These are phyloP conservation scores for Aspergillus haitiensis DNA, from an alignment of 495 filamentous ascomycete genomes.

Conservation along the genomic window DNA sequence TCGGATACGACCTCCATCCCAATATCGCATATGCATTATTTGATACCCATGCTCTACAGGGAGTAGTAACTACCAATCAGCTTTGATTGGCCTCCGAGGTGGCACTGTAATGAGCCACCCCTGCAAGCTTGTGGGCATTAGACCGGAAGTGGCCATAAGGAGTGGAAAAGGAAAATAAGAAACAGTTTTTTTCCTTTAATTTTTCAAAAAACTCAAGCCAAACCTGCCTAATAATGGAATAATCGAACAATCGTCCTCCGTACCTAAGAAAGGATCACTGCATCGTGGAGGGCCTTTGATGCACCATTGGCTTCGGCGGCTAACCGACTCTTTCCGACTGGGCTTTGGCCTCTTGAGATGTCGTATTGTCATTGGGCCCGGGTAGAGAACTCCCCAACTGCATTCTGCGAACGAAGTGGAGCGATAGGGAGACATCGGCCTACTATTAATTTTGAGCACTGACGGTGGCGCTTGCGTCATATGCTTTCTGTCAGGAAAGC, in stretches of 20 bases:
- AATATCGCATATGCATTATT: not conserved
- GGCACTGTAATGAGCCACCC: too few species aligned
- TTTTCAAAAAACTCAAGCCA: too few species aligned
- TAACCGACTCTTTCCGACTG: slow-evolving; percentile 15
- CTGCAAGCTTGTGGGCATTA: too few species aligned
- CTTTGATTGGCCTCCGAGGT: too few species aligned
- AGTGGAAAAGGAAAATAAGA: too few species aligned
- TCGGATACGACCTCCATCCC: not conserved
- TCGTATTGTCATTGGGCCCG: slow-evolving; percentile 14
- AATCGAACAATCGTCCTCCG: too few species aligned
- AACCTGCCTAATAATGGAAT: too few species aligned
- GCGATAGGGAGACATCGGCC: slow-evolving; percentile 2
- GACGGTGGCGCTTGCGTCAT: slow-evolving; percentile 11
- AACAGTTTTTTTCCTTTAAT: too few species aligned
- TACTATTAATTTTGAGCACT: slow-evolving; percentile 11
- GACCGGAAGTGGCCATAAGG: too few species aligned
- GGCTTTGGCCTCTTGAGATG: slow-evolving; percentile 3
- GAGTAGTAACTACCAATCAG: too few species aligned
- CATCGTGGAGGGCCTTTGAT: not conserved
- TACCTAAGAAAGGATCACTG: not conserved
- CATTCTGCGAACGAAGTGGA: slow-evolving; percentile 19
- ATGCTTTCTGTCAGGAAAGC: not conserved
- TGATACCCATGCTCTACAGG: not conserved
- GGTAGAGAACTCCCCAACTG: slow-evolving; percentile 9
- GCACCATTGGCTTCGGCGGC: slow-evolving; percentile 7